A percentile compares a stretch with the other conserved stretches of the same genome.
These are phyloP conservation scores for Vinca major DNA, from an alignment of 305 asterid genomes.

Conservation along the genomic window DNA sequence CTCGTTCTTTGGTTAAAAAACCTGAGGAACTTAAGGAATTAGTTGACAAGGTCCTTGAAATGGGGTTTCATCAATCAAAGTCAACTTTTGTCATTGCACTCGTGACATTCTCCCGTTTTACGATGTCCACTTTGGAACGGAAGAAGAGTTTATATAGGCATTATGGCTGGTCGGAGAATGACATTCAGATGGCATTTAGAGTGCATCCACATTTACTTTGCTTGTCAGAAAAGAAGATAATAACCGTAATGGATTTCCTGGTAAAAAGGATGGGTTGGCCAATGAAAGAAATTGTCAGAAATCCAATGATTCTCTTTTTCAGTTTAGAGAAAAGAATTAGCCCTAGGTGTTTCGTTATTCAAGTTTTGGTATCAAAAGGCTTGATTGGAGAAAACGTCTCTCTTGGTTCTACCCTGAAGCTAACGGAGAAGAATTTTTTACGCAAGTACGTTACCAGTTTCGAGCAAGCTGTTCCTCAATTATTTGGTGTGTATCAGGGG, in stretches of 20 bases:
- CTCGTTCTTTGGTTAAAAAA: not conserved
- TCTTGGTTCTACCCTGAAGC: not conserved
- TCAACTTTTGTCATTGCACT: constrained; percentile 19
- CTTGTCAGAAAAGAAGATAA: constrained; percentile 11
- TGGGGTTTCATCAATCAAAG: constrained; percentile 26
- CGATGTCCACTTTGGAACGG: constrained; percentile 11
- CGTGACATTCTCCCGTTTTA: constrained; percentile 8
- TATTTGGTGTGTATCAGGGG: not conserved
- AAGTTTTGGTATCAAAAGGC: not conserved
- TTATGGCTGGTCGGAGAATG: constrained; percentile 38
- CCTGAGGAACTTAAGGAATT: constrained; percentile 12
- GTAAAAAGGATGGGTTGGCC: not conserved
- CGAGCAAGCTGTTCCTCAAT: not conserved
- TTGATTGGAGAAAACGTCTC: not conserved
- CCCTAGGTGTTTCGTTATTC: not conserved
- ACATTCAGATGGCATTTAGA: constrained; percentile 19
- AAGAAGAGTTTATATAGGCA: constrained; percentile 13
- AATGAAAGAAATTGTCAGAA: not conserved
- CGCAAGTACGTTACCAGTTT: not conserved
- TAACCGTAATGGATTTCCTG: no score
- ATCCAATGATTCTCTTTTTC: not conserved
- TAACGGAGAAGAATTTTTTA: not conserved
- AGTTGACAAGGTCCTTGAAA: constrained; percentile 17
- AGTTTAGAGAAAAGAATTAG: constrained; percentile 2
- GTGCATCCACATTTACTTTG: constrained; percentile 30